A percentile compares a stretch with the other conserved stretches of the same genome.
Conservation (phyloP, 2,329 filamentous ascomycete genomes). For the Penicillium oxalicum region DNA sequence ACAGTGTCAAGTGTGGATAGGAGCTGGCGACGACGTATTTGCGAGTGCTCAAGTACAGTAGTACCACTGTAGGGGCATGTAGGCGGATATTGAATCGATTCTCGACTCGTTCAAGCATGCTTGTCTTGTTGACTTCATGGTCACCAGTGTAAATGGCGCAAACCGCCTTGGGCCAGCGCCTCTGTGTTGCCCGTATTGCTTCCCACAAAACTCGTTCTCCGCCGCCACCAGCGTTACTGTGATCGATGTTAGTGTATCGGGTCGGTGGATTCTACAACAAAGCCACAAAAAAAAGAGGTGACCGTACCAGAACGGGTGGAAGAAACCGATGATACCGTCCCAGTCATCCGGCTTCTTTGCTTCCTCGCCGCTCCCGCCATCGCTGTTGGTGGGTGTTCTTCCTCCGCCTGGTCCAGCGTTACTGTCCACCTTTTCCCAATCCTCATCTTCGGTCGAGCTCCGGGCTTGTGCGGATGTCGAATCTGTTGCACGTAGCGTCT, state of each 20-base stretch:
- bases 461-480: conserved; percentile 16
- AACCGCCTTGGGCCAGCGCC: conserved; percentile 78
- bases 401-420: conserved; percentile 45
- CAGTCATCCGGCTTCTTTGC: conserved; percentile 50
- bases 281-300: conserved; percentile 3
- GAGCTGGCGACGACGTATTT: conserved; percentile 79
- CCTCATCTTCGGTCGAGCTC: conserved; percentile 49
- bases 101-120: conserved; percentile 72
- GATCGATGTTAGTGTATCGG: conserved; percentile 11
- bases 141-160: conserved; percentile 95
- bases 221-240: conserved; percentile 87
- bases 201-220: conserved; percentile 96
- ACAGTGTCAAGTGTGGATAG: conserved; percentile 86
- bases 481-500: conserved; percentile 20
- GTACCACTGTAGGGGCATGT: conserved; percentile 72
- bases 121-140: conserved; percentile 74
- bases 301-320: conserved; percentile 88
- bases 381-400: conserved; percentile 39
- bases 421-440: conserved; percentile 64
- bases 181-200: conserved; percentile 84
- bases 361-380: conserved; percentile 41
- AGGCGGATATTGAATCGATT: conserved; percentile 89
- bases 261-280: not conserved
- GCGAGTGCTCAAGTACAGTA: conserved; percentile 85
- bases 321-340: conserved; percentile 87